Evolutionary conservation across 306 rosid genomes (phyloP).

Genomic region (Alnus rubra): DNA sequence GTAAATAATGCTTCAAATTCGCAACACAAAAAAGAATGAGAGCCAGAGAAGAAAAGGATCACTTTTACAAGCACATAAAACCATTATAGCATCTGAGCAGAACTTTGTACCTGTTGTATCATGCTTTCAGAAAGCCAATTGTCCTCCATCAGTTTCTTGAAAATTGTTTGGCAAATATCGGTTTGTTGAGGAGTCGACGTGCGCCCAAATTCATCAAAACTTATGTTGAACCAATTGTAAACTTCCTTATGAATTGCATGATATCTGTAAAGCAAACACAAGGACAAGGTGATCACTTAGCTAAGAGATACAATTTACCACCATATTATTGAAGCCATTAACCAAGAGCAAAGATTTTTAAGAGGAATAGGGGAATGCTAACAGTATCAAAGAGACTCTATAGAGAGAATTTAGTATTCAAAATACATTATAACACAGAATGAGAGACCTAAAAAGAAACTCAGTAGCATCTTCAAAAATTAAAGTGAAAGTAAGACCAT

Average conservation of each 20-base stretch:
- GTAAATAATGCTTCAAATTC: background rate
- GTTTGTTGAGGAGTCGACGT: slow-evolving; percentile 86
- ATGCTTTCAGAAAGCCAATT: slow-evolving; percentile 83
- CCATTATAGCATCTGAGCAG: background rate
- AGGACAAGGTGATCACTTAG: background rate
- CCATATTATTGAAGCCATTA: background rate
- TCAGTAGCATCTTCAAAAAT: background rate
- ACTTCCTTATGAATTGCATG: slow-evolving; percentile 82
- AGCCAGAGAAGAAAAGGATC: slow-evolving; percentile 11
- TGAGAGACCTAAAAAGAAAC: background rate
- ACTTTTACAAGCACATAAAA: background rate
- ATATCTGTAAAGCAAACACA: slow-evolving; percentile 47
- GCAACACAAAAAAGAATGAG: slow-evolving; percentile 12
- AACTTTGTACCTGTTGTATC: slow-evolving; percentile 74
- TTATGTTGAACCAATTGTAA: slow-evolving; percentile 81
- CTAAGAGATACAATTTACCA: background rate
- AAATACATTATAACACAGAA: background rate
- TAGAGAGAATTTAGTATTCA: background rate
- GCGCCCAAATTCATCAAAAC: slow-evolving; percentile 93
- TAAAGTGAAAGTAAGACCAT: background rate
- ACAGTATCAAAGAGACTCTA: background rate
- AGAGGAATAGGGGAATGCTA: background rate
- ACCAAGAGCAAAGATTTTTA: background rate
- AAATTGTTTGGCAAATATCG: slow-evolving; percentile 87
- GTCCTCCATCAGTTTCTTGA: slow-evolving; percentile 60